Percentiles rank a stretch among this genome's conserved stretches.
phyloP scores from a whole-genome alignment of 768 basidiomycete species.

The Panaeolus papilionaceus region DNA sequence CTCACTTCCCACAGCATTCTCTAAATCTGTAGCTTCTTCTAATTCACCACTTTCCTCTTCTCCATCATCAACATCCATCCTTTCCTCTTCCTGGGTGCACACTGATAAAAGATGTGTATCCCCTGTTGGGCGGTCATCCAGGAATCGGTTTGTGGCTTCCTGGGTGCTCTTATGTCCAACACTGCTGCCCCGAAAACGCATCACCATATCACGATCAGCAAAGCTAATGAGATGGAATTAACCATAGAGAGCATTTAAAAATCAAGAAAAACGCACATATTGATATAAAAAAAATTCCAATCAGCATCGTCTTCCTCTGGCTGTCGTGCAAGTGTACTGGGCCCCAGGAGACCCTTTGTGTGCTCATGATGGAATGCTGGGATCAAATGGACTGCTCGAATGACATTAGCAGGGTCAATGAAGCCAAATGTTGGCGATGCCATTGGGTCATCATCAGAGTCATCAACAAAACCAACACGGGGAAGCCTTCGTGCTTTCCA shows the following conservation, averaged over 20 bases:
- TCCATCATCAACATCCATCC: too few species aligned
- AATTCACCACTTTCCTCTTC: background rate
- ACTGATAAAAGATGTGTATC: background rate
- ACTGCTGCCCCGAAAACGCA: slow-evolving; percentile 33
- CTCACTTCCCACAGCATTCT: background rate
- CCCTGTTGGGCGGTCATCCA: background rate
- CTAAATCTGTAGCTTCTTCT: background rate
- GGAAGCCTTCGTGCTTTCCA: slow-evolving; percentile 36
- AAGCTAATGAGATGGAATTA: slow-evolving; percentile 29
- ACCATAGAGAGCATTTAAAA: background rate
- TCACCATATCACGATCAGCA: slow-evolving; percentile 37
- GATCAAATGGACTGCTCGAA: slow-evolving; percentile 43
- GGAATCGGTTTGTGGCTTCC: slow-evolving; percentile 3
- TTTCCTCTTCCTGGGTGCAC: too few species aligned
- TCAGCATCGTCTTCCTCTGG: slow-evolving; percentile 30
- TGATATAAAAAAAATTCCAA: slow-evolving; percentile 39
- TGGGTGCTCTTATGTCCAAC: slow-evolving; percentile 33
- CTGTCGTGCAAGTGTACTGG: slow-evolving; percentile 12
- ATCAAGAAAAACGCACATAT: slow-evolving; percentile 33
- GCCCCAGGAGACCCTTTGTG: slow-evolving; percentile 20
- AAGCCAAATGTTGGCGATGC: slow-evolving; percentile 44
- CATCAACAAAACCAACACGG: slow-evolving; percentile 41
- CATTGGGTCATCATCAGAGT: slow-evolving; percentile 22
- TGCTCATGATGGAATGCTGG: slow-evolving; percentile 35
- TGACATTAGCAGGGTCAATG: slow-evolving; percentile 41